Conservation (phyloP, 768 basidiomycete species). For the Termitomyces sp. region DNA sequence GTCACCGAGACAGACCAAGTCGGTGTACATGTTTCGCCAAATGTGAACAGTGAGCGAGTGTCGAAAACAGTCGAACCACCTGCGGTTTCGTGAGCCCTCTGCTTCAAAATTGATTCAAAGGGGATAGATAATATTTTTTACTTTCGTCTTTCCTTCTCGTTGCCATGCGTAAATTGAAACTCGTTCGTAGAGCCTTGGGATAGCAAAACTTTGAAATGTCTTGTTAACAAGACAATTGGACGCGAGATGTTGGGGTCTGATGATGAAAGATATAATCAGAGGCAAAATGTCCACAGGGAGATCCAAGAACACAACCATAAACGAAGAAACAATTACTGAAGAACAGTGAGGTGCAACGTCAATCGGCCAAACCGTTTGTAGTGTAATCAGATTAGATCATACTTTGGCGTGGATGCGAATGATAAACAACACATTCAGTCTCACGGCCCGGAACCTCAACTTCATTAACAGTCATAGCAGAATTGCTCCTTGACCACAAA, state of each 20-base stretch:
- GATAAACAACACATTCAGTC: not conserved
- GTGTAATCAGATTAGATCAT: not conserved
- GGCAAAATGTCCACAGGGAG: constrained; percentile 68
- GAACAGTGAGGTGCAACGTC: not conserved
- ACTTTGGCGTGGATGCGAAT: not conserved
- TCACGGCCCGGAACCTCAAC: no score
- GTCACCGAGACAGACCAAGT: constrained; percentile 16
- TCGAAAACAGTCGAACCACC: constrained; percentile 61
- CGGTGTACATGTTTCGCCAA: constrained; percentile 13
- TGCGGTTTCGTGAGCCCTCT: constrained; percentile 21
- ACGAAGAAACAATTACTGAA: not conserved
- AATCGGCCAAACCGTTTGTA: no score
- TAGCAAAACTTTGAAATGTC: constrained; percentile 48
- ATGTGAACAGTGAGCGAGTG: constrained; percentile 39
- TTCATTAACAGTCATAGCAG: not conserved
- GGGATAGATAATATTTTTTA: constrained; percentile 17
- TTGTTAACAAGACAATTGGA: constrained; percentile 54
- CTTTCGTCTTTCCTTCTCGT: constrained; percentile 59
- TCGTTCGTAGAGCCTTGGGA: constrained; percentile 50
- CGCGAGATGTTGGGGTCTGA: constrained; percentile 50
- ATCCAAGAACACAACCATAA: constrained; percentile 45
- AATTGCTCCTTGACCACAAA: constrained; percentile 17
- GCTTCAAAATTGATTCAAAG: not conserved
- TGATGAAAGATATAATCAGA: constrained; percentile 45
- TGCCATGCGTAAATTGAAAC: constrained; percentile 72